Base-by-base conservation (phyloP, 1,139 yeast genomes). In the Geotrichum cucujoidarum region DNA sequence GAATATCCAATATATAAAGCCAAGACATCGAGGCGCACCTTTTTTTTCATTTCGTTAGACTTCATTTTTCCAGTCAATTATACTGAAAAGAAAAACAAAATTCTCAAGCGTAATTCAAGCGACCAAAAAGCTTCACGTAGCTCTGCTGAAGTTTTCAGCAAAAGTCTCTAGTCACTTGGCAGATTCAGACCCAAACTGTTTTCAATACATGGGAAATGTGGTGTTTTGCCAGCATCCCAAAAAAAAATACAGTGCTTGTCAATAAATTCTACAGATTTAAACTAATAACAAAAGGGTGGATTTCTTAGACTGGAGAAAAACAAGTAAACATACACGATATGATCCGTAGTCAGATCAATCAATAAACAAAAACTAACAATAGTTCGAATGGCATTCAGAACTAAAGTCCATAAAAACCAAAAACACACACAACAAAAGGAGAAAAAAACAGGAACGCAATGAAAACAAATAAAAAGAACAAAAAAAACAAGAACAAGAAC, bases 1-100 rank as follows among this genome's bases (percentile, higher is more conserved):
- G 41, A 32, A 25, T 34, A 45, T 21, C 35, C 34, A 29, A 30
- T 29, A 18, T 34, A 40, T 16, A 40, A n/a, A n/a, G n/a, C n/a
- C n/a, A n/a, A n/a, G 22, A 29, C n/a, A 3, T 6, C 7, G 4
- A 37, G 41, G 13, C 27, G 21, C 8, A 31, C 6, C 21, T 37
- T 20, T 8, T 32, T 14, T 22, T 31, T 20, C 22, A 16, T 31
- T n/a, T 6, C 13, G 30, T 22, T 43, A 13, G n/a, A 18, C 13
- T 21, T 30, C 40, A 43, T 32, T 17, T n/a, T n/a, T n/a, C n/a
- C n/a, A n/a, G n/a, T n/a, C n/a, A n/a, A n/a, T n/a, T n/a, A n/a
- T n/a, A n/a, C n/a, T n/a, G n/a, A n/a, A n/a, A n/a, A n/a, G n/a
- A n/a, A n/a, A n/a, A n/a, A n/a, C n/a, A n/a, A n/a, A n/a, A n/a